Conservation (phyloP, 2,329 filamentous ascomycete species). For the Leptodontidium sp. region DNA sequence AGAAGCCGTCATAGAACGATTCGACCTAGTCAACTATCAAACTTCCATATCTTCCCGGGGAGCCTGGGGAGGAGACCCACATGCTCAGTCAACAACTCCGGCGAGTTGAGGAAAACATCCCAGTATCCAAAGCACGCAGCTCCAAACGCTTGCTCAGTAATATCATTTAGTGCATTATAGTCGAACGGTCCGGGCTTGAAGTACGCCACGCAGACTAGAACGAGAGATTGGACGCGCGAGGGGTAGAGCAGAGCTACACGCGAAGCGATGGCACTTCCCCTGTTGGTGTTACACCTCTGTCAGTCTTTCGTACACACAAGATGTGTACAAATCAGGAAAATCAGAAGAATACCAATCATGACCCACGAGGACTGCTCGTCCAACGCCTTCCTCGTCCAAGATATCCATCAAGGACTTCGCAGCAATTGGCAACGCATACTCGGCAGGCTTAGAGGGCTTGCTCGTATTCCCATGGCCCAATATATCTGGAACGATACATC, state of each 20-base stretch:
- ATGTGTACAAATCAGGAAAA: too few species aligned
- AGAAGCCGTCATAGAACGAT: neutral
- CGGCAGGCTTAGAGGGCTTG: neutral
- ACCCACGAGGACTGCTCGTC: neutral
- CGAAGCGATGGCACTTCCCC: neutral
- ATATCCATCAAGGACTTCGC: conserved; percentile 9
- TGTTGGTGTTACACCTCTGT: neutral
- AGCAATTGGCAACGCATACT: neutral
- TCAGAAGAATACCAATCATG: neutral
- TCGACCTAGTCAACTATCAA: neutral
- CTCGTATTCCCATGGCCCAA: neutral
- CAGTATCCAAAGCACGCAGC: conserved; percentile 8
- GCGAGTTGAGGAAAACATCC: conserved; percentile 8
- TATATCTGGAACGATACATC: conserved; percentile 6
- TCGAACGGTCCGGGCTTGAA: conserved; percentile 11
- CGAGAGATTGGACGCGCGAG: neutral
- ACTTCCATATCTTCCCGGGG: neutral
- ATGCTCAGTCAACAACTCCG: conserved; percentile 8
- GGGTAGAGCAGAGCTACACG: neutral
- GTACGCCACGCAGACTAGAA: neutral
- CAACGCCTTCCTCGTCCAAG: neutral
- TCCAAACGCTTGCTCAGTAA: neutral
- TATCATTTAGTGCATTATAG: neutral
- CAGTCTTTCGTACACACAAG: too few species aligned
- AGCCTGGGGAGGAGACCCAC: neutral